These are phyloP conservation scores for Acanthamoeba polyphaga DNA, from an alignment of 208 protist genomes.

Conservation along the genomic window DNA sequence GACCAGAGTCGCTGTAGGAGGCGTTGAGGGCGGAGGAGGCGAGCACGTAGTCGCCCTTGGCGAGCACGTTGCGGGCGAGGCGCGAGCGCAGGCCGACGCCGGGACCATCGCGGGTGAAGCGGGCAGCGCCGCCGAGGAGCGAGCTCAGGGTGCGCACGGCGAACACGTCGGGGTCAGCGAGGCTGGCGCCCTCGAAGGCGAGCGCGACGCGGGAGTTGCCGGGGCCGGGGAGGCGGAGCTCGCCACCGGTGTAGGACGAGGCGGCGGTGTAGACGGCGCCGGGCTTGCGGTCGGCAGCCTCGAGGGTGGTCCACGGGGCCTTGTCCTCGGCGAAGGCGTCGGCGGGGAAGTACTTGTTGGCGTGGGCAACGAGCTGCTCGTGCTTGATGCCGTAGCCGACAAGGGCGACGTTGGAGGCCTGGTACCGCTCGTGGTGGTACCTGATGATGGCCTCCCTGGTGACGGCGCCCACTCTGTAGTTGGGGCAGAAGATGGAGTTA, in stretches of 20 bases:
- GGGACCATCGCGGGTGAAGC: conserved; percentile 25
- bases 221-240: conserved; percentile 49
- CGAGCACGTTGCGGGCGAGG: not conserved
- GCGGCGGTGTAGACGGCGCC: not conserved
- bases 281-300: not conserved
- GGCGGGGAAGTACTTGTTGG: conserved; percentile 58
- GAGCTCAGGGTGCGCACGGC: conserved; percentile 59
- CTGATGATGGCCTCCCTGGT: not conserved
- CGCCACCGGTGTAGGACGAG: conserved; percentile 77
- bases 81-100: not conserved
- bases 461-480: conserved; percentile 56
- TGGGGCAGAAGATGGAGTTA: conserved; percentile 76
- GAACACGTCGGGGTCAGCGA: conserved; percentile 60
- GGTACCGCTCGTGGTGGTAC: conserved; percentile 38
- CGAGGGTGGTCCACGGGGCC: not conserved
- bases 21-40: conserved; percentile 69
- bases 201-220: conserved; percentile 44
- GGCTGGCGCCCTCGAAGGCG: conserved; percentile 75
- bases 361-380: conserved; percentile 71
- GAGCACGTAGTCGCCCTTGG: not conserved
- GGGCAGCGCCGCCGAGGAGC: conserved; percentile 41
- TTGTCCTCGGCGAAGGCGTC: not conserved
- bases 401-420: conserved; percentile 67
- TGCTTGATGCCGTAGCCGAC: conserved; percentile 76
- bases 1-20: conserved; percentile 73